Conservation (phyloP, 345 rosid species). For the Brassica cretica region DNA sequence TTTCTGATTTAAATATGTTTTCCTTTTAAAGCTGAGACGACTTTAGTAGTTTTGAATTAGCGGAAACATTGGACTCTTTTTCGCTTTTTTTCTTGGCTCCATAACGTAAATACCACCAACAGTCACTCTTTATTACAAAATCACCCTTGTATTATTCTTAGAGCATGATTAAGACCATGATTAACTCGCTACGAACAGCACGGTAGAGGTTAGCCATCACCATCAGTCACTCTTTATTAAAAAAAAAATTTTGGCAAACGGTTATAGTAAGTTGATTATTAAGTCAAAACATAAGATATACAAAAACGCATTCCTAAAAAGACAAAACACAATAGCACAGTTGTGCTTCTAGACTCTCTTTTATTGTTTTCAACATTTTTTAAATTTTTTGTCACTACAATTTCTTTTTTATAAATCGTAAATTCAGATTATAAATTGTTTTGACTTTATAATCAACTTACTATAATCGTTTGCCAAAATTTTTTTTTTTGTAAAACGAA, state of each 20-base stretch:
- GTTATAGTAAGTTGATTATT: no score
- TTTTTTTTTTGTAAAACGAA: no score
- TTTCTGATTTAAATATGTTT: slow-evolving; percentile 43
- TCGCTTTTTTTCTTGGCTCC: not conserved
- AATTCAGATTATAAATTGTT: not conserved
- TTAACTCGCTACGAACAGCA: no score
- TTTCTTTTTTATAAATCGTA: not conserved
- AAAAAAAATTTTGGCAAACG: no score
- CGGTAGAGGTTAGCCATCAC: no score
- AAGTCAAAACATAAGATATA: no score
- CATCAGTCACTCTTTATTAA: no score
- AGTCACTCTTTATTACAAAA: slow-evolving; percentile 23
- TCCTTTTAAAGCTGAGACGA: slow-evolving; percentile 44
- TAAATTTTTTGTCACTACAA: not conserved
- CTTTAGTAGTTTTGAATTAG: slow-evolving; percentile 42
- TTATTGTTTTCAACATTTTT: no score
- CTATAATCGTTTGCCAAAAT: slow-evolving; percentile 3
- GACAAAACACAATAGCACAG: no score
- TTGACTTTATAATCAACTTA: slow-evolving; percentile 14
- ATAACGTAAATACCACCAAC: slow-evolving; percentile 7
- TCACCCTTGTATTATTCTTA: slow-evolving; percentile 24
- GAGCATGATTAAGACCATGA: no score
- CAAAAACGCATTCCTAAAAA: no score
- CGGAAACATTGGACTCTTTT: slow-evolving; percentile 33
- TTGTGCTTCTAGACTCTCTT: not conserved